Conservation (phyloP, 495 filamentous ascomycete genomes). For the Trichoderma gamsii region DNA sequence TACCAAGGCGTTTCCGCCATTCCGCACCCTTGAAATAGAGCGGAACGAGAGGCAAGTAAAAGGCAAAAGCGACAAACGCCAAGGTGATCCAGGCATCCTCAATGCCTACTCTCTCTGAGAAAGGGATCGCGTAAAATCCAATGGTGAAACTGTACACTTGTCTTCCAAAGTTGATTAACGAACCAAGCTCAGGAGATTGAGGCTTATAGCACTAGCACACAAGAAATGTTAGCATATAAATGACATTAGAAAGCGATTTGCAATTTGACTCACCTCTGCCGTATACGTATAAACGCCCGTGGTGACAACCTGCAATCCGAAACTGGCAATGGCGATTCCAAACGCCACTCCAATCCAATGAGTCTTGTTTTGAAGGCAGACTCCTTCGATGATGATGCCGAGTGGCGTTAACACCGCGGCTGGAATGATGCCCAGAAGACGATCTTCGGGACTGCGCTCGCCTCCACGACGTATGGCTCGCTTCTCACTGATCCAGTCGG, state of each 20-base stretch:
- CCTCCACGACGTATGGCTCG: constrained; percentile 24
- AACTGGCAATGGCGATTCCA: constrained; percentile 29
- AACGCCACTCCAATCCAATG: constrained; percentile 27
- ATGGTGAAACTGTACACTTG: constrained; percentile 31
- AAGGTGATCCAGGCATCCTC: constrained; percentile 23
- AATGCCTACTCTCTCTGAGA: constrained; percentile 21
- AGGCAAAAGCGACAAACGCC: constrained; percentile 16
- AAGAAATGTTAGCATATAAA: not conserved
- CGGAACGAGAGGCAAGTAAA: constrained; percentile 19
- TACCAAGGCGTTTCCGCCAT: constrained; percentile 24
- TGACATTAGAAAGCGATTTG: not conserved
- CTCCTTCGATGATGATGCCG: constrained; percentile 31
- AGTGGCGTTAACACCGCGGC: constrained; percentile 23
- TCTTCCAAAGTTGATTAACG: constrained; percentile 36
- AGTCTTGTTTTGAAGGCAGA: constrained; percentile 24
- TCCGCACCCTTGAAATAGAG: constrained; percentile 23
- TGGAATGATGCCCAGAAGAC: constrained; percentile 23
- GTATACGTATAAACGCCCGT: constrained; percentile 30
- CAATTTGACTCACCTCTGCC: constrained; percentile 11
- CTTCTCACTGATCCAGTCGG: constrained; percentile 26
- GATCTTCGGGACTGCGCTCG: constrained; percentile 27
- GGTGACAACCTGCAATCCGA: constrained; percentile 30
- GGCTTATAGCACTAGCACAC: constrained; percentile 17
- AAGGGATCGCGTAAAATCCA: constrained; percentile 30
- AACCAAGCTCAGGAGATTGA: constrained; percentile 32